These are phyloP conservation scores for Penicillium diatomitis DNA, from an alignment of 495 filamentous ascomycete species.

Conservation along the genomic window DNA sequence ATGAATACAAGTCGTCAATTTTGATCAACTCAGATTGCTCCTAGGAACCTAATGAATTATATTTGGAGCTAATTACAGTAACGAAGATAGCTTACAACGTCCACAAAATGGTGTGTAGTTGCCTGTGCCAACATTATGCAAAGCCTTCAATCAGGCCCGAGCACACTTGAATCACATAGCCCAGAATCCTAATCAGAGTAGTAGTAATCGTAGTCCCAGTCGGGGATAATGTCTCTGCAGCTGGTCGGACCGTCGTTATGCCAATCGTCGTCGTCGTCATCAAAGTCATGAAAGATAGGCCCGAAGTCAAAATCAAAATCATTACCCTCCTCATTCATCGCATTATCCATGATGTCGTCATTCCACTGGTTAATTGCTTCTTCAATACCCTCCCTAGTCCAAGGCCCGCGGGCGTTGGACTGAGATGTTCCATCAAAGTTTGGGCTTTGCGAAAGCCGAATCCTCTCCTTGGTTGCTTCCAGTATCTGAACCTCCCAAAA, in stretches of 20 bases:
- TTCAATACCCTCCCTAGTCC: background rate
- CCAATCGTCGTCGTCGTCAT: conserved; percentile 1
- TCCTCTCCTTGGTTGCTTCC: background rate
- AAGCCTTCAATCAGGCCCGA: background rate
- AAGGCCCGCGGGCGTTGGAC: background rate
- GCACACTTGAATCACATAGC: background rate
- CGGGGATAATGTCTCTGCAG: conserved; percentile 6
- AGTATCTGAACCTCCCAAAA: background rate
- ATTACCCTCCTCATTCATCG: background rate
- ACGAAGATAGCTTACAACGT: background rate
- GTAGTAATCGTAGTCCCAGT: conserved; percentile 9
- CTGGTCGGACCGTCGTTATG: conserved; percentile 7
- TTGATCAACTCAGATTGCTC: background rate
- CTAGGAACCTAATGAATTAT: background rate
- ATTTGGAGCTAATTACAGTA: background rate
- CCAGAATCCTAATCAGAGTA: conserved; percentile 5
- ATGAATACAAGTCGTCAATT: background rate
- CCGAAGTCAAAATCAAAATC: conserved; percentile 1
- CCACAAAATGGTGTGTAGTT: background rate
- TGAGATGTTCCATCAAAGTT: background rate
- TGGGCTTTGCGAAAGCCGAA: conserved; percentile 1
- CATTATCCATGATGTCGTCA: conserved; percentile 1
- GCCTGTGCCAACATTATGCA: background rate
- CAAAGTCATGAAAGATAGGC: background rate
- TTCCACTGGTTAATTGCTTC: conserved; percentile 1